These are phyloP conservation scores for Pichia pseudocactophila DNA, from an alignment of 805 yeast species.

Conservation along the genomic window DNA sequence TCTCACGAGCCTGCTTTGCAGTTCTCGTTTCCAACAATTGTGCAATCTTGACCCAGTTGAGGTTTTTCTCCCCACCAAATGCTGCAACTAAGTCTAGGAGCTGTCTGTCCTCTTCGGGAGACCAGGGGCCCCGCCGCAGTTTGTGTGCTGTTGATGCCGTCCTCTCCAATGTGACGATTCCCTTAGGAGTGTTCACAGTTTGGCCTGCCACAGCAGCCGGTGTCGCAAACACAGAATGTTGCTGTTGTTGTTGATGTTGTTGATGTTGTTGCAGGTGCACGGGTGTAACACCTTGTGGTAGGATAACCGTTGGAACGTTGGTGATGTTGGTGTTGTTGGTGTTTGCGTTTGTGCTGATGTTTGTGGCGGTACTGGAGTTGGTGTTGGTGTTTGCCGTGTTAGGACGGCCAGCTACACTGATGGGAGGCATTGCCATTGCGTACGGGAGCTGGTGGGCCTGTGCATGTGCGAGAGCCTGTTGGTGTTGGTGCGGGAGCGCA, in stretches of 20 bases:
- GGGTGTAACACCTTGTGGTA: background rate
- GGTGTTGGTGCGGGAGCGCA: background rate
- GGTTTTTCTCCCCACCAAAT: conserved; percentile 54
- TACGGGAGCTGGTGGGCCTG: background rate
- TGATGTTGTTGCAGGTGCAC: background rate
- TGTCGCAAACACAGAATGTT: background rate
- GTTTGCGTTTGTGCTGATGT: too few relatives aligned
- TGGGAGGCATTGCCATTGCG: background rate
- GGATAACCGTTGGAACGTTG: background rate
- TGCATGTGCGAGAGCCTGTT: background rate
- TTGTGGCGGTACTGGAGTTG: too few relatives aligned
- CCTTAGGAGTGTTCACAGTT: too few relatives aligned
- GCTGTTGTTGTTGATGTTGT: background rate
- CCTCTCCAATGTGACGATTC: too few relatives aligned
- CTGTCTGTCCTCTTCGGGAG: conserved; percentile 71
- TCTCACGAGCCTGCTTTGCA: conserved; percentile 86
- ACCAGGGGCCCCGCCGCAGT: conserved; percentile 77
- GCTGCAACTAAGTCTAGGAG: conserved; percentile 58
- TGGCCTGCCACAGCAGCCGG: too few relatives aligned
- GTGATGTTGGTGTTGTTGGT: conserved; percentile 5
- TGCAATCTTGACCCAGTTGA: conserved; percentile 81
- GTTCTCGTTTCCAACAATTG: conserved; percentile 66
- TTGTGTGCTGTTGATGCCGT: conserved; percentile 6
- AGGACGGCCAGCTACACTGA: too few relatives aligned
- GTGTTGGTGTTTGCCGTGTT: conserved; percentile 1